Evolutionary conservation across 1,284 basidiomycete genomes (phyloP).

Genomic region (Ustilago vetiveriae): DNA sequence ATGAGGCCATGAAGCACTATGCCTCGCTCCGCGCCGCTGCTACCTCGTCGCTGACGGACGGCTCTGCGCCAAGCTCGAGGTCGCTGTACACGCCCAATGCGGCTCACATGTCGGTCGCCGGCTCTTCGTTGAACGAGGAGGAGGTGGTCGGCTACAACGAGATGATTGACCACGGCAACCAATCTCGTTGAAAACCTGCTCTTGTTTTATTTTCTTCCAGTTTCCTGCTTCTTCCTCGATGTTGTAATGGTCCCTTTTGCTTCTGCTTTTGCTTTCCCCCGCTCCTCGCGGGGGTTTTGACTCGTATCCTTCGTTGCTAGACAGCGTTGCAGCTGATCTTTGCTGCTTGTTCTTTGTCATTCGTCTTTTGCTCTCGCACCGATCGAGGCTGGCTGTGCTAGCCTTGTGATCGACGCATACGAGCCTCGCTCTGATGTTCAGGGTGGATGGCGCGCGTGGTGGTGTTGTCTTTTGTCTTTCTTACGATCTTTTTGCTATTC

Average conservation of each 20-base stretch:
- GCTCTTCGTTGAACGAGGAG: constrained; percentile 61
- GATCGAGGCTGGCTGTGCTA: constrained; percentile 1
- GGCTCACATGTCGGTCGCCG: constrained; percentile 47
- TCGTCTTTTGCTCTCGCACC: not conserved
- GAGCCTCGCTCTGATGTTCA: not conserved
- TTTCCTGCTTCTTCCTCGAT: not conserved
- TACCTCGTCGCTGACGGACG: constrained; percentile 15
- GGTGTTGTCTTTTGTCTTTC: not conserved
- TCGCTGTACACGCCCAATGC: constrained; percentile 56
- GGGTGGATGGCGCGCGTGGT: not conserved
- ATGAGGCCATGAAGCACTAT: constrained; percentile 61
- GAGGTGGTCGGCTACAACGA: constrained; percentile 64
- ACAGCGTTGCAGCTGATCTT: not conserved
- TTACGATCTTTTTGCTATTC: not conserved
- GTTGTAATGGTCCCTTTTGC: constrained; percentile 13
- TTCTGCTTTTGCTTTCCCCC: not conserved
- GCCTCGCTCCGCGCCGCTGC: constrained; percentile 52
- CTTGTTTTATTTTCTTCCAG: not conserved
- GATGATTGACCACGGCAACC: constrained; percentile 58
- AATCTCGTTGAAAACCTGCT: constrained; percentile 27
- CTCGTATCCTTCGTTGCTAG: not conserved
- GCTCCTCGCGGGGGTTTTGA: not conserved
- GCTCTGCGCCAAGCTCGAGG: constrained; percentile 21
- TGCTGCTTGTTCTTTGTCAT: not conserved
- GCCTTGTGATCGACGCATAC: constrained; percentile 2